Evolutionary conservation across 306 rosid species (phyloP), one percentile per base, ranked within the genome.

Genomic region (Inga laurina): DNA sequence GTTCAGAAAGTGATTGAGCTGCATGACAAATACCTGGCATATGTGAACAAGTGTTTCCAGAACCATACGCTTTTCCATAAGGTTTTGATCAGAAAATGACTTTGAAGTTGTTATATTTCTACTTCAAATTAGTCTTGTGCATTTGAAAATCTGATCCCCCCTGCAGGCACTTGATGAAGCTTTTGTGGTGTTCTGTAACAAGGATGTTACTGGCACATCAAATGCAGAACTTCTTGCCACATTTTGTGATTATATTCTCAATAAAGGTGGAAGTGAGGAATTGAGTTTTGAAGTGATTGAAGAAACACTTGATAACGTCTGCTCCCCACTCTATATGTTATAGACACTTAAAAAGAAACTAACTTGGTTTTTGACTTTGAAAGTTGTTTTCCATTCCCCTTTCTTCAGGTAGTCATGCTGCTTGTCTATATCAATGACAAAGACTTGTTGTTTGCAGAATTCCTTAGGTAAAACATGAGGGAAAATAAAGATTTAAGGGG

Each of bases 181-280:
- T 79, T 95, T 95, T 91, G 97, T 92, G 93, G 87, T 90, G 21
- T 93, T 95, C 77, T 93, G 98, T 85, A 92, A 93, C 88, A 95
- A 95, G 89, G 82, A 90, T 72, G 97, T 95, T 80, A 89, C 91
- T 72, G 97, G 97, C 46, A 90, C 91, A 88, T 91, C 98, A 59
- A 93, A 93, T 86, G 98, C 98, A 4, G 97, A 95, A 84, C 85
- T 95, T 71, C 95, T 95, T 79, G 98, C 98, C 43, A 91, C 95
- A n/a, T 93, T 95, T 72, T 93, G 97, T 72, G 97, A 95, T 82
- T 92, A 95, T 76, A 92, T 95, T 76, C 95, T 95, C 35, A 95
- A 95, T 90, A 92, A 95, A 86, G 98, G 98, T 64, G 95, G 97
- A 51, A 93, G 97, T 82, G 98, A 92, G 87, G 93, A 93, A 82